Conservation (phyloP, 306 rosid genomes). For the Glycine soja region DNA sequence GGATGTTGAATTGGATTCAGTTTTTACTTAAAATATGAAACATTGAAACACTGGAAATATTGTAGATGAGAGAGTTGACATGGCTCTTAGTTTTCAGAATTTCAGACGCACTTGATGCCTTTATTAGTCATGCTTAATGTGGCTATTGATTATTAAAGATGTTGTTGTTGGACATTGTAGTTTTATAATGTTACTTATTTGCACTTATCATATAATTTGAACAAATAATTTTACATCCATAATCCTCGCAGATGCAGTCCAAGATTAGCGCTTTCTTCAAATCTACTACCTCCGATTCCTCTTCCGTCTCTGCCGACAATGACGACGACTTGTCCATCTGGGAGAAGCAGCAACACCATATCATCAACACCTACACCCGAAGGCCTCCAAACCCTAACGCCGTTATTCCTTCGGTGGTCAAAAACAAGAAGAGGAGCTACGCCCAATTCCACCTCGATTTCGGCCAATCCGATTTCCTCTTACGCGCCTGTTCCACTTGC, state of each 20-base stretch:
- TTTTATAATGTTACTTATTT: too few relatives aligned
- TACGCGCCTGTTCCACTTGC: conserved; percentile 66
- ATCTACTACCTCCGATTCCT: conserved; percentile 19
- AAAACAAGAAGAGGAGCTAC: conserved; percentile 87
- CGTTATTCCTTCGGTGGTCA: conserved; percentile 26
- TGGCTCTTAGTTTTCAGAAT: neutral
- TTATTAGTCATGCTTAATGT: neutral
- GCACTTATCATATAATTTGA: too few relatives aligned
- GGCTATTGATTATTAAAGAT: too few relatives aligned
- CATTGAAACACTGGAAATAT: conserved; percentile 15
- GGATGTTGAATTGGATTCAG: conserved; percentile 15
- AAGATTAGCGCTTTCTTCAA: conserved; percentile 78
- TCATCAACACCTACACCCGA: conserved; percentile 56
- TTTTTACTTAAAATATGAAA: conserved; percentile 17
- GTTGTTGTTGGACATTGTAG: too few relatives aligned
- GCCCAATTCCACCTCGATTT: conserved; percentile 82
- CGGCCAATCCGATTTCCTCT: conserved; percentile 79
- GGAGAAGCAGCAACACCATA: conserved; percentile 63
- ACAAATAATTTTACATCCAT: too few relatives aligned
- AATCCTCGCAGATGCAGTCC: conserved; percentile 58
- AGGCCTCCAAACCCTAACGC: conserved; percentile 49
- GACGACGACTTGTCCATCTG: conserved; percentile 53
- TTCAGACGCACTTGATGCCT: conserved; percentile 10
- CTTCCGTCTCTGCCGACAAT: neutral
- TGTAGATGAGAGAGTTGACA: conserved; percentile 19